A percentile compares a stretch with the other conserved stretches of the same genome.
Evolutionary conservation across 495 filamentous ascomycete genomes (phyloP).

Genomic region (Cercophora sp.): DNA sequence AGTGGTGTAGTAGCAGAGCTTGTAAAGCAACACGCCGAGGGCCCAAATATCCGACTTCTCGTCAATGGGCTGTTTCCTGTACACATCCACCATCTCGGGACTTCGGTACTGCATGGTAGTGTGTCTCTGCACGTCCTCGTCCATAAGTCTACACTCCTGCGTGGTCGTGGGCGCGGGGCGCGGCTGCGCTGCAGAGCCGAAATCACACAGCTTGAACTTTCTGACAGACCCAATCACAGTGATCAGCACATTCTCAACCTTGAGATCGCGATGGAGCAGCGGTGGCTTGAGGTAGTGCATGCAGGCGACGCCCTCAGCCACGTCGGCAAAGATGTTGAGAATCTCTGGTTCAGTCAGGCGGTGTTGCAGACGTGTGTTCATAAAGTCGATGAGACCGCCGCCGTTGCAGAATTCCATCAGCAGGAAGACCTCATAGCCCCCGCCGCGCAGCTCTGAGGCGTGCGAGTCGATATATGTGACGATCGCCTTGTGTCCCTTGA

Average conservation of each 20-base stretch:
- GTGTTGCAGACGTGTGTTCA: constrained; percentile 97
- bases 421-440: constrained; percentile 95
- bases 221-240: constrained; percentile 55
- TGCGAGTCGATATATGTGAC: constrained; percentile 98
- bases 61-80: constrained; percentile 92
- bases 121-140: constrained; percentile 95
- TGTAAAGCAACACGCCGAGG: constrained; percentile 90
- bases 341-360: constrained; percentile 97
- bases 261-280: constrained; percentile 88
- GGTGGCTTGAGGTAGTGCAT: constrained; percentile 99
- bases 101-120: constrained; percentile 96
- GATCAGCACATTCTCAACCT: constrained; percentile 97
- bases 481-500: constrained; percentile 93
- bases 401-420: constrained; percentile 90
- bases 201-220: constrained; percentile 94
- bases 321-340: constrained; percentile 91
- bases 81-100: constrained; percentile 98
- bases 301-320: constrained; percentile 92
- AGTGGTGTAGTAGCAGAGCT: constrained; percentile 98
- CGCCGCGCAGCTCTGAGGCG: constrained; percentile 81
- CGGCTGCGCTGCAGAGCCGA: constrained; percentile 85
- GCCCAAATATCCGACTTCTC: constrained; percentile 99
- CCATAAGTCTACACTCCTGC: constrained; percentile 81
- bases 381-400: constrained; percentile 96
- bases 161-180: constrained; percentile 78